phyloP scores from a whole-genome alignment of 495 filamentous ascomycete genomes.

The Penicillium maclennaniae region DNA sequence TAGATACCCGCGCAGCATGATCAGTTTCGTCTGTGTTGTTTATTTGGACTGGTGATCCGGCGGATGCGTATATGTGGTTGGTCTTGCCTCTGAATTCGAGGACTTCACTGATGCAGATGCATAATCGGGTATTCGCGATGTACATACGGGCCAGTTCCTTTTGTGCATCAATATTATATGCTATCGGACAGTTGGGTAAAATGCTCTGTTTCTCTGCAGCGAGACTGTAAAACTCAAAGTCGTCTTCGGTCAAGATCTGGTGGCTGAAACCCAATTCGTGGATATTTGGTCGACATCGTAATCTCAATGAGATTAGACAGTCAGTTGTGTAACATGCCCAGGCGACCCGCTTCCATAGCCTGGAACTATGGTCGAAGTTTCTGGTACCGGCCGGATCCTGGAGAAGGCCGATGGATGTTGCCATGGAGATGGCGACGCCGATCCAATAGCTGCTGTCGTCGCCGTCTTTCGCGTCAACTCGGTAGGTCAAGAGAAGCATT shows the following conservation, averaged over 20 bases:
- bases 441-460: slow-evolving; percentile 17
- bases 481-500: slow-evolving; percentile 16
- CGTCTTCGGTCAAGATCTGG: slow-evolving; percentile 8
- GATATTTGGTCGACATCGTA: slow-evolving; percentile 14
- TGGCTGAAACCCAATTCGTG: slow-evolving; percentile 7
- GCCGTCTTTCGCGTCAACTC: slow-evolving; percentile 14
- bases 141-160: slow-evolving; percentile 8
- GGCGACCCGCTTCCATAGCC: slow-evolving; percentile 15
- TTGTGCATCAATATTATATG: slow-evolving; percentile 5
- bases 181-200: background rate
- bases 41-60: background rate
- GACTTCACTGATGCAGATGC: slow-evolving; percentile 13
- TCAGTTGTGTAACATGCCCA: slow-evolving; percentile 23
- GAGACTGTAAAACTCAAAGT: slow-evolving; percentile 9
- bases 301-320: slow-evolving; percentile 12
- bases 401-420: slow-evolving; percentile 13
- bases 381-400: slow-evolving; percentile 1
- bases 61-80: background rate
- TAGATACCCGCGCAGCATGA: background rate
- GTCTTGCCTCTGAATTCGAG: slow-evolving; percentile 16
- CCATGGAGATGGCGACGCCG: slow-evolving; percentile 8
- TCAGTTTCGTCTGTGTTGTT: slow-evolving; percentile 2
- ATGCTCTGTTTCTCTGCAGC: background rate
- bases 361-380: slow-evolving; percentile 3
- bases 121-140: slow-evolving; percentile 14